Evolutionary conservation across 768 basidiomycete genomes (phyloP).

Genomic region (Suillus brevipes): DNA sequence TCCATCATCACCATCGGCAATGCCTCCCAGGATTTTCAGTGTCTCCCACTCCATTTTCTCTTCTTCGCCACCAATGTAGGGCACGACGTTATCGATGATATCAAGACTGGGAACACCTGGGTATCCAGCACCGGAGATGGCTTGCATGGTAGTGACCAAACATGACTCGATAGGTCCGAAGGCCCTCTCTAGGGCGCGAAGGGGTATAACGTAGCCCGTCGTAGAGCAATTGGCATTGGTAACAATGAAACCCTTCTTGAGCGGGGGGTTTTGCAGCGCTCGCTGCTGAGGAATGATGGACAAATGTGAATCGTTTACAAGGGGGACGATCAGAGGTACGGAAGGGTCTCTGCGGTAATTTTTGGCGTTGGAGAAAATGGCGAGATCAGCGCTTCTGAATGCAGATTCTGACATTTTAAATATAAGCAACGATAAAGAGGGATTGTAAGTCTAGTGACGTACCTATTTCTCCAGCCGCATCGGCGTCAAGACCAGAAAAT

Average conservation of each 20-base stretch:
- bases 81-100: conserved; percentile 94
- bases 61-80: conserved; percentile 90
- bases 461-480: conserved; percentile 96
- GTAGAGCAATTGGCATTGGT: conserved; percentile 99
- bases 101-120: conserved; percentile 90
- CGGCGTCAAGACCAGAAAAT: conserved; percentile 95
- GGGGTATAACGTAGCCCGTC: conserved; percentile 89
- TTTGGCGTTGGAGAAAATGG: conserved; percentile 97
- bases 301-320: conserved; percentile 88
- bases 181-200: conserved; percentile 82
- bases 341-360: conserved; percentile 90
- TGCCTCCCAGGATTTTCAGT: conserved; percentile 90
- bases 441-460: background rate
- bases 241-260: conserved; percentile 89
- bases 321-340: conserved; percentile 94
- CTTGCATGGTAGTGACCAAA: conserved; percentile 95
- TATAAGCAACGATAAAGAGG: conserved; percentile 4
- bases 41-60: conserved; percentile 99
- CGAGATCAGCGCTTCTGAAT: conserved; percentile 83
- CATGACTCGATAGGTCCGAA: conserved; percentile 95
- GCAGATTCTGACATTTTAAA: conserved; percentile 61
- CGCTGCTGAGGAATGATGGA: conserved; percentile 84
- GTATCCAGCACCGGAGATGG: conserved; percentile 97
- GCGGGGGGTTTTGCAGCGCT: conserved; percentile 60
- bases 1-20: conserved; percentile 57